Conservation (phyloP, 1,139 yeast species). For the Candida neerlandica region DNA sequence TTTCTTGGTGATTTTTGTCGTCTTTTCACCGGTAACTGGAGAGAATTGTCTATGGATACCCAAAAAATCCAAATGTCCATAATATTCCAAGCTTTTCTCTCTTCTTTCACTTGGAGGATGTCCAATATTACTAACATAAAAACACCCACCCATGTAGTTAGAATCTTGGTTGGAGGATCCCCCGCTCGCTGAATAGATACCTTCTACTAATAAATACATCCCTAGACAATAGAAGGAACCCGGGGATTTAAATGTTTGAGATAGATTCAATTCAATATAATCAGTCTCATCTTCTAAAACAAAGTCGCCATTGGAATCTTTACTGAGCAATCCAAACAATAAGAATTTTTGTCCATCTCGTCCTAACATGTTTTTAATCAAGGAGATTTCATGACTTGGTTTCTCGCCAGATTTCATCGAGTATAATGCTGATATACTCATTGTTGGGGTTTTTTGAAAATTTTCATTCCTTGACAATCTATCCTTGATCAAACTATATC, state of each 20-base stretch:
- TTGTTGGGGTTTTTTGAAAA: constrained; percentile 57
- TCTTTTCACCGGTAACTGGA: constrained; percentile 25
- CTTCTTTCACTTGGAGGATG: constrained; percentile 91
- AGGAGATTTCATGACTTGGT: constrained; percentile 57
- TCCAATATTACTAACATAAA: constrained; percentile 74
- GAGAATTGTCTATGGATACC: constrained; percentile 57
- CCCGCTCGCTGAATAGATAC: constrained; percentile 73
- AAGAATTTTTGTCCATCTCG: constrained; percentile 76
- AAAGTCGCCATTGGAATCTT: constrained; percentile 67
- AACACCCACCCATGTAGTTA: constrained; percentile 48
- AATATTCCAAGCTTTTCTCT: constrained; percentile 62
- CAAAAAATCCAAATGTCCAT: constrained; percentile 78
- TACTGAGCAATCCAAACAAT: constrained; percentile 73
- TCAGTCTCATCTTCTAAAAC: constrained; percentile 84
- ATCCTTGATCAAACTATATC: constrained; percentile 68
- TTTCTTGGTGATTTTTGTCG: constrained; percentile 58
- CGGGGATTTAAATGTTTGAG: constrained; percentile 63
- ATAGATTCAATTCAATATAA: constrained; percentile 67
- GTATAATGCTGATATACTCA: constrained; percentile 41
- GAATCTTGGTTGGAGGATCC: constrained; percentile 33
- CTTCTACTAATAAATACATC: constrained; percentile 79
- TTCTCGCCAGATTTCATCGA: constrained; percentile 18
- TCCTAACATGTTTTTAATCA: constrained; percentile 82
- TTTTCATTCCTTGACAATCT: constrained; percentile 74
- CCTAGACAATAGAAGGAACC: constrained; percentile 81